These are phyloP conservation scores for Inonotus obliquus DNA, from an alignment of 1,284 basidiomycete genomes.

Conservation along the genomic window DNA sequence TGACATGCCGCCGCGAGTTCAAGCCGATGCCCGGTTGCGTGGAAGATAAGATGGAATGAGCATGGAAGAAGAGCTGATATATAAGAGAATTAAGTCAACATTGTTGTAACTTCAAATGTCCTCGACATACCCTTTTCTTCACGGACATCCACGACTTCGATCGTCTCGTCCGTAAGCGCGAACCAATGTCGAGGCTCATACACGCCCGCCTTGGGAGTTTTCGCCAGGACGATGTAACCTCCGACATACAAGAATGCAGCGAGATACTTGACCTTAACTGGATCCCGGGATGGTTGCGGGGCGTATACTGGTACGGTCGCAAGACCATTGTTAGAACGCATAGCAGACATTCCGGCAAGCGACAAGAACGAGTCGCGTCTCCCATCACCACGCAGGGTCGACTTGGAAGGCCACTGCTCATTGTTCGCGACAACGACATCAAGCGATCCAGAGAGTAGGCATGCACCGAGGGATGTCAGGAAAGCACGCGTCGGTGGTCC, in stretches of 20 bases:
- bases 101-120: slow-evolving; percentile 3
- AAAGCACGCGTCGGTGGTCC: slow-evolving; percentile 37
- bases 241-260: slow-evolving; percentile 86
- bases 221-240: slow-evolving; percentile 81
- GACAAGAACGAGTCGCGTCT: slow-evolving; percentile 14
- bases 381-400: not conserved
- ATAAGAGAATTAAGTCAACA: slow-evolving; percentile 14
- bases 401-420: not conserved
- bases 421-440: slow-evolving; percentile 54
- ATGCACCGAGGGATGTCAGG: slow-evolving; percentile 65
- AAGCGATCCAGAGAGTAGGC: slow-evolving; percentile 74
- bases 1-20: slow-evolving; percentile 72
- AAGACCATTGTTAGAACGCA: slow-evolving; percentile 40
- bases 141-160: slow-evolving; percentile 65
- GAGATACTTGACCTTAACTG: slow-evolving; percentile 77
- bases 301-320: slow-evolving; percentile 34
- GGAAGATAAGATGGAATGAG: slow-evolving; percentile 70
- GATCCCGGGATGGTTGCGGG: slow-evolving; percentile 28
- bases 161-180: slow-evolving; percentile 50
- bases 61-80: slow-evolving; percentile 66
- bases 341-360: slow-evolving; percentile 42
- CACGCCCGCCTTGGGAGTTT: slow-evolving; percentile 72
- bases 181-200: slow-evolving; percentile 91
- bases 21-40: slow-evolving; percentile 46
- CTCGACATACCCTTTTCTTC: slow-evolving; percentile 56